Conservation (phyloP, 192 early-diverging fungal species). For the Diversispora eburnea region DNA sequence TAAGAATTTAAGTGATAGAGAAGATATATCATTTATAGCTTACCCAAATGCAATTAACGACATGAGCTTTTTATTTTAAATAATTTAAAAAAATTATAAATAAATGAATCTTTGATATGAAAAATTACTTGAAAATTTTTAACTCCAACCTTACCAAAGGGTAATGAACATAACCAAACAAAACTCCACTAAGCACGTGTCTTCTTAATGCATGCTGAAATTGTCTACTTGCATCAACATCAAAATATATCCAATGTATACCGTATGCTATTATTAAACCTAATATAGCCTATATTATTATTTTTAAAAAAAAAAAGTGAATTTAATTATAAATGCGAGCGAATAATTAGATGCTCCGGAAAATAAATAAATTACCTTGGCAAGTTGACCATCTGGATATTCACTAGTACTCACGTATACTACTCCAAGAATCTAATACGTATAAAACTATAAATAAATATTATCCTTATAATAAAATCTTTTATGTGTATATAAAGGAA, state of each 20-base stretch:
- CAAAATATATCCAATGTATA: slow-evolving; percentile 45
- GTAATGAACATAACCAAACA: slow-evolving; percentile 31
- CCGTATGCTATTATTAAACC: slow-evolving; percentile 39
- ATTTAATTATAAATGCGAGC: too few relatives aligned
- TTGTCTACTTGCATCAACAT: slow-evolving; percentile 38
- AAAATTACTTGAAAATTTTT: background rate
- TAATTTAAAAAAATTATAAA: background rate
- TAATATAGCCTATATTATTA: slow-evolving; percentile 24
- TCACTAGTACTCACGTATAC: slow-evolving; percentile 27
- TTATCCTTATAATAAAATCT: background rate
- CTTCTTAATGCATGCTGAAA: slow-evolving; percentile 38
- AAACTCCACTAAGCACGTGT: slow-evolving; percentile 35
- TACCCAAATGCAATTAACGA: slow-evolving; percentile 24
- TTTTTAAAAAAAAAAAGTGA: background rate
- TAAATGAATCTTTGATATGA: background rate
- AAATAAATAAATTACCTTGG: slow-evolving; percentile 20
- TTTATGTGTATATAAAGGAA: background rate
- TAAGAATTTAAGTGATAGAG: background rate
- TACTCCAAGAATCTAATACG: slow-evolving; percentile 26
- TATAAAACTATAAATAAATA: background rate
- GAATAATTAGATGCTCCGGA: background rate
- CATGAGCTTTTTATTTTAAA: slow-evolving; percentile 7
- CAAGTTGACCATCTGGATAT: slow-evolving; percentile 25
- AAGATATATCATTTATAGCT: background rate
- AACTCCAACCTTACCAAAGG: slow-evolving; percentile 24